Evolutionary conservation across 768 basidiomycete species (phyloP).

Genomic region (Obba rivulosa): DNA sequence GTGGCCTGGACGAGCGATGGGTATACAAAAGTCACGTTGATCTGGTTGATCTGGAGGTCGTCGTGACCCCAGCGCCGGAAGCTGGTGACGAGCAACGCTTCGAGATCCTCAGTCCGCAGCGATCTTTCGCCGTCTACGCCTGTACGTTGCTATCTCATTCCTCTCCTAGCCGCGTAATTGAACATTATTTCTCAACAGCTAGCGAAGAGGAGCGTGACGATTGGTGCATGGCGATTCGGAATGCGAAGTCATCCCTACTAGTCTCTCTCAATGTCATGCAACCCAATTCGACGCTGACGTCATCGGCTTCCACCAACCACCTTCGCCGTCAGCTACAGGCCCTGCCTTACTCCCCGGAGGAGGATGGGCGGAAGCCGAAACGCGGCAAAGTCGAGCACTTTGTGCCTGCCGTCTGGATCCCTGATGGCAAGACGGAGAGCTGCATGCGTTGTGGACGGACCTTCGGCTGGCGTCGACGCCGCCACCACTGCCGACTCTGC

Average conservation of each 20-base stretch:
- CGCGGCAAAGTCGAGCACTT: conserved; percentile 69
- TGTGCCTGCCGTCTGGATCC: conserved; percentile 90
- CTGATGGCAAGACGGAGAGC: conserved; percentile 72
- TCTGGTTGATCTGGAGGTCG: conserved; percentile 73
- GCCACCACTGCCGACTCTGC: conserved; percentile 86
- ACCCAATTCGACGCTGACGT: conserved; percentile 78
- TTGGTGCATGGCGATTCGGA: conserved; percentile 65
- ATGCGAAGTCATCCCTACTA: conserved; percentile 68
- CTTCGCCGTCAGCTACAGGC: conserved; percentile 71
- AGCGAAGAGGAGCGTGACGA: conserved; percentile 52
- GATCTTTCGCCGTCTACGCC: conserved; percentile 71
- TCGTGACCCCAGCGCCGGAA: conserved; percentile 44
- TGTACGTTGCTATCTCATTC: conserved; percentile 32
- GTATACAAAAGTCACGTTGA: conserved; percentile 63
- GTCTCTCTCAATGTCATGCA: conserved; percentile 63
- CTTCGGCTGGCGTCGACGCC: conserved; percentile 74
- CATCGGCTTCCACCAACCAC: conserved; percentile 71
- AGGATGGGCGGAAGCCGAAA: conserved; percentile 31
- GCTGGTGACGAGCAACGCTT: conserved; percentile 52
- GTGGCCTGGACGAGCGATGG: conserved; percentile 62
- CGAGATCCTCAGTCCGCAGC: conserved; percentile 72
- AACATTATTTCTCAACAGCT: conserved; percentile 28
- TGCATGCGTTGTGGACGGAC: conserved; percentile 81
- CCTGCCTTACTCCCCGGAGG: conserved; percentile 54
- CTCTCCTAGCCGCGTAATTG: not conserved